These are phyloP conservation scores for Lasiosphaeria ovina DNA, from an alignment of 495 filamentous ascomycete genomes.

Conservation along the genomic window DNA sequence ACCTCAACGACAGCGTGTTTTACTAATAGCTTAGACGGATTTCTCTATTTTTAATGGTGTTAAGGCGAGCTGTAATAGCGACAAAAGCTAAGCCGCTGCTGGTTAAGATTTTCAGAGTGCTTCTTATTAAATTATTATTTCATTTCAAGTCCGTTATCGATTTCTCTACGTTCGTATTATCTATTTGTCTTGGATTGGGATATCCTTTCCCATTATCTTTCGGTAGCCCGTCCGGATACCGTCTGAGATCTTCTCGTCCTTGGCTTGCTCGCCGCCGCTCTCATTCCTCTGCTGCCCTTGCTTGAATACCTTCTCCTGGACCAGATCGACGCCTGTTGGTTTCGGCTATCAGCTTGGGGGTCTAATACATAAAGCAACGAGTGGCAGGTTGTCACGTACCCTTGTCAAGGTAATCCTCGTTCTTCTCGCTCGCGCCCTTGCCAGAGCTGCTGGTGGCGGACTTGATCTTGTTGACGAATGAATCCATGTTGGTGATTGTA, in stretches of 20 bases:
- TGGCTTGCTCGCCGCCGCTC: conserved; percentile 65
- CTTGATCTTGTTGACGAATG: not conserved
- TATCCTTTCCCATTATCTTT: conserved; percentile 55
- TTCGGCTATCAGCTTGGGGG: not conserved
- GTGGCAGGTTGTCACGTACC: conserved; percentile 32
- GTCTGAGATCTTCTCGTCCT: conserved; percentile 66
- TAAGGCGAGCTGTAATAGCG: too few species aligned
- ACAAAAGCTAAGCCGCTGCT: too few species aligned
- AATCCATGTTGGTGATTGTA: not conserved
- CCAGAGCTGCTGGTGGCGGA: conserved; percentile 37
- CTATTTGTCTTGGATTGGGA: conserved; percentile 61
- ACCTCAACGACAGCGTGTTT: too few species aligned
- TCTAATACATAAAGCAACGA: not conserved
- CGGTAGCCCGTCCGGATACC: conserved; percentile 63
- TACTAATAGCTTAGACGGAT: too few species aligned
- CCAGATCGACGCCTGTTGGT: conserved; percentile 56
- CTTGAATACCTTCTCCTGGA: conserved; percentile 62
- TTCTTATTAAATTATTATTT: not conserved
- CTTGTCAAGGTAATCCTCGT: conserved; percentile 64
- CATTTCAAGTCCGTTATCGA: not conserved
- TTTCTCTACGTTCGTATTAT: not conserved
- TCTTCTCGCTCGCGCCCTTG: conserved; percentile 64
- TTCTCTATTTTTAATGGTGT: too few species aligned
- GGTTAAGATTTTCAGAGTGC: too few species aligned
- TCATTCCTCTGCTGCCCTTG: conserved; percentile 66